Conservation (phyloP, 495 filamentous ascomycete genomes). For the Apiosordaria backusii region DNA sequence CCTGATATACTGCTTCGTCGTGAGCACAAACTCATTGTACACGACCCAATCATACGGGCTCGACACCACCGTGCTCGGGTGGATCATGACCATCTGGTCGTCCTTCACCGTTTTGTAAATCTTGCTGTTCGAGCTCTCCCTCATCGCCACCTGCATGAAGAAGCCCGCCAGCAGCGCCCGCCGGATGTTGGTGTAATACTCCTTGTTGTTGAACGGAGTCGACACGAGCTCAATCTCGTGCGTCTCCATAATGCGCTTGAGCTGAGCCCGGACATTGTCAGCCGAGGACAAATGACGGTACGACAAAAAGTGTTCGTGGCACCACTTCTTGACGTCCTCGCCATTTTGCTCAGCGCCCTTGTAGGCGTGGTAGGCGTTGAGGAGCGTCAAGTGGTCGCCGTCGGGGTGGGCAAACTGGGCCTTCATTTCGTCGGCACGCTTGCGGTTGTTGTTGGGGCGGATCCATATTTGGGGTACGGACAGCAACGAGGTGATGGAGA, state of each 20-base stretch:
- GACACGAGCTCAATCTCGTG: conserved; percentile 78
- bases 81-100: conserved; percentile 81
- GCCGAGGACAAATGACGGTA: conserved; percentile 83
- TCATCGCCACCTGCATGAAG: conserved; percentile 99
- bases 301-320: conserved; percentile 95
- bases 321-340: conserved; percentile 80
- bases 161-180: conserved; percentile 92
- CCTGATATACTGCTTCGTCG: conserved; percentile 85
- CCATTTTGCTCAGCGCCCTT: conserved; percentile 66
- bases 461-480: conserved; percentile 95
- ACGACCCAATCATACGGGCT: conserved; percentile 94
- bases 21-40: conserved; percentile 98
- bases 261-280: conserved; percentile 86
- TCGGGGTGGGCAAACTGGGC: conserved; percentile 85
- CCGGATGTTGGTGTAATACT: conserved; percentile 96
- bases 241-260: conserved; percentile 94
- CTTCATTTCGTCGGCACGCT: conserved; percentile 98
- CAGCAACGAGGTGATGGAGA: conserved; percentile 89
- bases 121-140: conserved; percentile 68
- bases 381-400: conserved; percentile 91
- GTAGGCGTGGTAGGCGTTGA: conserved; percentile 98
- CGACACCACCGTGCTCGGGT: conserved; percentile 82
- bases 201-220: conserved; percentile 89
- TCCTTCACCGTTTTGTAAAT: conserved; percentile 94
- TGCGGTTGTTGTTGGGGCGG: conserved; percentile 74